Evolutionary conservation across 768 basidiomycete genomes (phyloP).

Genomic region (Pholiota conissans): DNA sequence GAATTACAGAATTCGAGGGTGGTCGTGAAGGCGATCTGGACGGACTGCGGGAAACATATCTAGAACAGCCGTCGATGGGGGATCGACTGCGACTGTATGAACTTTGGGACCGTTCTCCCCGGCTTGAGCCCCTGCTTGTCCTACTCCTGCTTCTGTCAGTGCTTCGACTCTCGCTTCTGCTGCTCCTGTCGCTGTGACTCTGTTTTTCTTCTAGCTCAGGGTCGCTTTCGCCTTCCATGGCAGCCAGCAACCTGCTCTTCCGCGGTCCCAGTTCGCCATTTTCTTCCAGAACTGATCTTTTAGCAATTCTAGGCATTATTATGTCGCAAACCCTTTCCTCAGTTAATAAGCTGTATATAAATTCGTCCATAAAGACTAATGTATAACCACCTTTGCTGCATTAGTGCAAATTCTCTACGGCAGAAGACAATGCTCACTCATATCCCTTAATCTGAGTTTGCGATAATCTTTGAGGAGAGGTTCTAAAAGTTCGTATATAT

Average conservation of each 20-base stretch:
- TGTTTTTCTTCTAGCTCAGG: slow-evolving; percentile 42
- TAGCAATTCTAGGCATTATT: slow-evolving; percentile 87
- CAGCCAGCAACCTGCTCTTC: slow-evolving; percentile 84
- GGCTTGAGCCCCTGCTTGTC: slow-evolving; percentile 17
- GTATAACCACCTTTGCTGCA: slow-evolving; percentile 71
- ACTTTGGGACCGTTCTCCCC: slow-evolving; percentile 32
- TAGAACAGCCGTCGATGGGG: slow-evolving; percentile 47
- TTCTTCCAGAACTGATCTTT: slow-evolving; percentile 87
- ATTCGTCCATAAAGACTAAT: slow-evolving; percentile 90
- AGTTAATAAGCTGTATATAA: slow-evolving; percentile 76
- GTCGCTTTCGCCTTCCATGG: slow-evolving; percentile 76
- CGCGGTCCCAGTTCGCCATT: slow-evolving; percentile 85
- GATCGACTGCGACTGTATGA: slow-evolving; percentile 35
- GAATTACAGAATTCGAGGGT: slow-evolving; percentile 43
- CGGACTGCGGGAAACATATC: slow-evolving; percentile 68
- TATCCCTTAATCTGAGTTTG: slow-evolving; percentile 80
- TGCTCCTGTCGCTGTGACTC: slow-evolving; percentile 27
- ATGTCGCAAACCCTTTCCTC: slow-evolving; percentile 97
- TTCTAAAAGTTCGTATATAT: slow-evolving; percentile 92
- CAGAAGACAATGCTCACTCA: slow-evolving; percentile 52
- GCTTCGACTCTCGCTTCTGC: slow-evolving; percentile 30
- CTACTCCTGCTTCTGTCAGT: slow-evolving; percentile 24
- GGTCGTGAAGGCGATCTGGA: slow-evolving; percentile 52
- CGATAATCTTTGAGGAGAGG: slow-evolving; percentile 92
- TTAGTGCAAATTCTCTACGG: neutral